Base-by-base conservation (phyloP, 148 eudicot species). In the Fagopyrum homotropicum region DNA sequence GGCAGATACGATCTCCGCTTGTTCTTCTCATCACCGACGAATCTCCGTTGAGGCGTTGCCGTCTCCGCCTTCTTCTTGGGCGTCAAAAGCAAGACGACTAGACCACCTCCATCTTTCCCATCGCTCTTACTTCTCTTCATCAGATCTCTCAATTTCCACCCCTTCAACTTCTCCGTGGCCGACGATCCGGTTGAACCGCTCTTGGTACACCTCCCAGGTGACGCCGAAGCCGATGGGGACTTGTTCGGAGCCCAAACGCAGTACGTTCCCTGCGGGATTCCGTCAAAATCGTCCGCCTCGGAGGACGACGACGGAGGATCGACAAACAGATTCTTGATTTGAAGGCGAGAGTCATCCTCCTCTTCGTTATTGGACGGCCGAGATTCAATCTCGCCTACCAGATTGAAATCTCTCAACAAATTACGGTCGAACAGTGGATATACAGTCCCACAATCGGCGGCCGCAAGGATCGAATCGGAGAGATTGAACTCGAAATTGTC, bases 101-200 rank as follows among this genome's bases (percentile, higher is more conserved):
- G 78, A 30, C 84, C 77, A 16, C 75, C 74, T 6, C 78, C 70
- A 19, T 86, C 84, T 74, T 83, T 81, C 3, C 89, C 89, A 6
- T 84, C 89, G 63, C 88, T 83, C 29, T 79, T 88, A 75, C 85
- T 80, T 51, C 91, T 80, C 61, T 80, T 76, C 45, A 88, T 43
- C 0, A 85, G 75, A 77, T 83, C 84, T 26, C 85, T 75, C 64
- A 85, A 47, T 47, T 72, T 83, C 85, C 86, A 88, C 80, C 77
- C 66, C 77, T 77, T 88, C 29, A 46, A 4, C 69, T 73, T 83
- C 86, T 86, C 85, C 82, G 82, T 71, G 72, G 75, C 85, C 45
- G 84, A 80, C 50, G 73, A 46, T 74, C 92, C 89, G 9, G 88
- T 80, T 0, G 89, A 88, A 3, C 72, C 83, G 80, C 89, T 86